These are phyloP conservation scores for Plasmodium ovale DNA, from an alignment of 169 alveolate genomes.

Conservation along the genomic window DNA sequence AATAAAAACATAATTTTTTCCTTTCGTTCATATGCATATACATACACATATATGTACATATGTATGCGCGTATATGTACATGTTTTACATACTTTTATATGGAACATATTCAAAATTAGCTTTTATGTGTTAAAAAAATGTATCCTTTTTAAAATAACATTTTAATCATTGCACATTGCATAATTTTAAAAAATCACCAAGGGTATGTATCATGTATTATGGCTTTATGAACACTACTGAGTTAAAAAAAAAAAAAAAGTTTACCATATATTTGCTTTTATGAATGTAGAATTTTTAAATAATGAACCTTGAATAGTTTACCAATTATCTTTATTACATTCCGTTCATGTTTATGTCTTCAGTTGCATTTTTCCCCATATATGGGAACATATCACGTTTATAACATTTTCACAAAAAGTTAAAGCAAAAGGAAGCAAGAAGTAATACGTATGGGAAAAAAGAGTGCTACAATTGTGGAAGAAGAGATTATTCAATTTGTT, in stretches of 20 bases:
- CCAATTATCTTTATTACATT: slow-evolving; percentile 10
- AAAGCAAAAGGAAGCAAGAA: neutral
- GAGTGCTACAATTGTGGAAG: too few relatives aligned
- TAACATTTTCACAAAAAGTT: neutral
- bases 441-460: neutral
- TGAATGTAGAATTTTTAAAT: slow-evolving; percentile 35
- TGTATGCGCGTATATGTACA: slow-evolving; percentile 15
- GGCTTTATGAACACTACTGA: neutral
- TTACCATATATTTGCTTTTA: slow-evolving; percentile 13
- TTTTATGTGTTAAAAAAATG: neutral
- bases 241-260: neutral
- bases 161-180: slow-evolving; percentile 3
- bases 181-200: slow-evolving; percentile 21
- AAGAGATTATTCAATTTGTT: too few relatives aligned
- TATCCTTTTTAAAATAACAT: slow-evolving; percentile 8
- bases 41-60: neutral
- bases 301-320: slow-evolving; percentile 33
- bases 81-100: neutral
- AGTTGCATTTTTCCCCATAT: slow-evolving; percentile 1
- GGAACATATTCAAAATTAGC: slow-evolving; percentile 19
- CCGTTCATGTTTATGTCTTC: slow-evolving; percentile 15
- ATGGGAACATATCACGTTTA: neutral
- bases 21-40: slow-evolving; percentile 7
- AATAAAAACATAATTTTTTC: neutral
- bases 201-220: neutral